Evolutionary conservation across 2,329 filamentous ascomycete genomes (phyloP).

Genomic region (Penicillium digitatum): DNA sequence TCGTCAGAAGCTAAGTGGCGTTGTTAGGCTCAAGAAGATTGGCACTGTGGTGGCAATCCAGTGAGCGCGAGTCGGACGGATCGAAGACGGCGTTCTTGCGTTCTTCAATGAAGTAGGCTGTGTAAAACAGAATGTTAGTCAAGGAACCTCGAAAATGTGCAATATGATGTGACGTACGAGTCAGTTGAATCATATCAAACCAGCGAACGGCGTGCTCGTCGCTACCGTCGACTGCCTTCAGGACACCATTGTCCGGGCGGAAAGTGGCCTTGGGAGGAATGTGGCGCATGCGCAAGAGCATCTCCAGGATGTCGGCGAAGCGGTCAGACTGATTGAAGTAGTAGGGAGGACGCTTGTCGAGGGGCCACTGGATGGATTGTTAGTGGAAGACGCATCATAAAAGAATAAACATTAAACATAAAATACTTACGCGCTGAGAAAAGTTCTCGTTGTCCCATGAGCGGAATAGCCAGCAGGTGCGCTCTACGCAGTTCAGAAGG

Average conservation of each 20-base stretch:
- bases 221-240: conserved; percentile 39
- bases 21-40: conserved; percentile 30
- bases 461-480: conserved; percentile 57
- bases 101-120: conserved; percentile 39
- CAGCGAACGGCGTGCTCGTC: conserved; percentile 39
- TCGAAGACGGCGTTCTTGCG: conserved; percentile 39
- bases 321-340: conserved; percentile 55
- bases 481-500: conserved; percentile 56
- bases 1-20: background rate
- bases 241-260: conserved; percentile 36
- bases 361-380: conserved; percentile 46
- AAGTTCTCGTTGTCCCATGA: conserved; percentile 48
- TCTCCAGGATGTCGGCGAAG: conserved; percentile 56
- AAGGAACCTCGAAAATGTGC: background rate
- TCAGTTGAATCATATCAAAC: conserved; percentile 42
- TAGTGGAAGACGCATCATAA: background rate
- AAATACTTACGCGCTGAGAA: conserved; percentile 31
- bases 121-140: conserved; percentile 4
- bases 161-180: conserved; percentile 31
- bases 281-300: conserved; percentile 56
- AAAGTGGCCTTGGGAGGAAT: conserved; percentile 42
- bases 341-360: conserved; percentile 50
- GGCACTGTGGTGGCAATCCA: conserved; percentile 41
- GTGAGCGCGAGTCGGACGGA: conserved; percentile 39
- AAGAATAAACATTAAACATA: background rate